Percentiles rank a stretch among this genome's conserved stretches.
Evolutionary conservation across 768 basidiomycete genomes (phyloP).

Genomic region (Harrya chromipes): DNA sequence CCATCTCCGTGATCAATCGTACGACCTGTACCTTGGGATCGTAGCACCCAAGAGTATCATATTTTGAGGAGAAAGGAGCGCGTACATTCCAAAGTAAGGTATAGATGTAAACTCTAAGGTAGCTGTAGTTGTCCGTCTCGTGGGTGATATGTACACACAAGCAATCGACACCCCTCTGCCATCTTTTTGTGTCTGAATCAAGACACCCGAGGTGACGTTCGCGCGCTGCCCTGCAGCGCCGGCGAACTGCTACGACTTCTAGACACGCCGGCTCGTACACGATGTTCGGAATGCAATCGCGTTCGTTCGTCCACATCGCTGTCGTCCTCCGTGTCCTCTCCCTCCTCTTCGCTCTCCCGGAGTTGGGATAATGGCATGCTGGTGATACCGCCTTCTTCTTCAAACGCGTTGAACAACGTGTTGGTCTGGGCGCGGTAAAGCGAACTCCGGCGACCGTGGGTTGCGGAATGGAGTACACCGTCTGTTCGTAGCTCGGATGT

Average conservation of each 20-base stretch:
- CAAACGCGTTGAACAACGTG: conserved; percentile 76
- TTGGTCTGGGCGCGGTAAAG: conserved; percentile 62
- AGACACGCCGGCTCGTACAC: conserved; percentile 35
- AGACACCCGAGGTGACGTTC: conserved; percentile 18
- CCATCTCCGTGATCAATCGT: too few relatives aligned
- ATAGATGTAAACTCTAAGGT: conserved; percentile 27
- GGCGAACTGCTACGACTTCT: conserved; percentile 59
- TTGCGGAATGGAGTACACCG: conserved; percentile 26
- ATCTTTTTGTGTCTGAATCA: conserved; percentile 7
- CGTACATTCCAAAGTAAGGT: conserved; percentile 14
- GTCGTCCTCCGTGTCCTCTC: conserved; percentile 44
- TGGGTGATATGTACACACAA: conserved; percentile 13
- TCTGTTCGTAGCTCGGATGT: conserved; percentile 31
- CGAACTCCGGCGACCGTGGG: conserved; percentile 64
- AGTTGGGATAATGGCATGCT: conserved; percentile 58
- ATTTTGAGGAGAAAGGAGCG: conserved; percentile 1
- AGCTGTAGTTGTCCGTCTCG: conserved; percentile 27
- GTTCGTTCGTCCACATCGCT: conserved; percentile 46
- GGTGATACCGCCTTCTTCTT: conserved; percentile 32
- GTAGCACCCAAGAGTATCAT: too few relatives aligned
- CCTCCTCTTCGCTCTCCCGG: conserved; percentile 64
- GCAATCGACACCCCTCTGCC: background rate
- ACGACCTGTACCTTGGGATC: too few relatives aligned
- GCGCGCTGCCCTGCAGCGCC: conserved; percentile 29
- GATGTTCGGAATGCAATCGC: conserved; percentile 28